These are phyloP conservation scores for Thelonectria rubi DNA, from an alignment of 2,329 filamentous ascomycete species.

Conservation along the genomic window DNA sequence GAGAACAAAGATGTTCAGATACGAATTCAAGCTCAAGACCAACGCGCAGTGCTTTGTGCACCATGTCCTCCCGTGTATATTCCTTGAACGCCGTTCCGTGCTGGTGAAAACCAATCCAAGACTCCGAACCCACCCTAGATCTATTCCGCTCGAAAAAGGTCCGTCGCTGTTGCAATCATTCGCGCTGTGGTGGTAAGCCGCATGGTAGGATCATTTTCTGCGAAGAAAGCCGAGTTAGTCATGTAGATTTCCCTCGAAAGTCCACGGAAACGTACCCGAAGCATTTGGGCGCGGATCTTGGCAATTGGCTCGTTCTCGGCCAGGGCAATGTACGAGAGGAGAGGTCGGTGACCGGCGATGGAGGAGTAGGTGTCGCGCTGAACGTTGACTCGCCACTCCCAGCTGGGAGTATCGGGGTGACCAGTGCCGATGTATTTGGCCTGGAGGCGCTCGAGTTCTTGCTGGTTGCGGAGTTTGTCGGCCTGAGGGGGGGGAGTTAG, in stretches of 20 bases:
- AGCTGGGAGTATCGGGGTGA: slow-evolving; percentile 94
- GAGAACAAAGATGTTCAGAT: neutral
- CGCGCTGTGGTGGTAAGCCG: slow-evolving; percentile 65
- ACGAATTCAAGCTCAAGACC: slow-evolving; percentile 2
- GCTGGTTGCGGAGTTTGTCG: slow-evolving; percentile 96
- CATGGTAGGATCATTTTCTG: slow-evolving; percentile 75
- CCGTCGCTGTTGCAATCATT: slow-evolving; percentile 50
- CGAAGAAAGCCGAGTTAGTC: slow-evolving; percentile 21
- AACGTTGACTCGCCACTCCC: slow-evolving; percentile 98
- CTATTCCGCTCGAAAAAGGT: neutral
- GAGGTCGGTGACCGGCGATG: slow-evolving; percentile 87
- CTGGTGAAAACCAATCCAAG: slow-evolving; percentile 15
- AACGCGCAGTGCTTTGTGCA: neutral
- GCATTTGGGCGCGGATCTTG: slow-evolving; percentile 80
- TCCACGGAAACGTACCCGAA: slow-evolving; percentile 65
- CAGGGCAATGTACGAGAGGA: slow-evolving; percentile 88
- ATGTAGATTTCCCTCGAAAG: too few relatives aligned
- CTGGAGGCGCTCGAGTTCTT: slow-evolving; percentile 97
- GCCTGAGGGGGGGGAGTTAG: slow-evolving; percentile 63
- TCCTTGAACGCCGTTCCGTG: slow-evolving; percentile 36
- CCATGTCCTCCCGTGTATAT: slow-evolving; percentile 36
- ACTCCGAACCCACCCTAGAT: neutral
- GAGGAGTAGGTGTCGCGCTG: slow-evolving; percentile 91
- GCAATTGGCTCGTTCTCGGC: slow-evolving; percentile 86
- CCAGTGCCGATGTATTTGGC: slow-evolving; percentile 96